phyloP scores from a whole-genome alignment of 1,284 basidiomycete genomes.

The Trametes polyzona region DNA sequence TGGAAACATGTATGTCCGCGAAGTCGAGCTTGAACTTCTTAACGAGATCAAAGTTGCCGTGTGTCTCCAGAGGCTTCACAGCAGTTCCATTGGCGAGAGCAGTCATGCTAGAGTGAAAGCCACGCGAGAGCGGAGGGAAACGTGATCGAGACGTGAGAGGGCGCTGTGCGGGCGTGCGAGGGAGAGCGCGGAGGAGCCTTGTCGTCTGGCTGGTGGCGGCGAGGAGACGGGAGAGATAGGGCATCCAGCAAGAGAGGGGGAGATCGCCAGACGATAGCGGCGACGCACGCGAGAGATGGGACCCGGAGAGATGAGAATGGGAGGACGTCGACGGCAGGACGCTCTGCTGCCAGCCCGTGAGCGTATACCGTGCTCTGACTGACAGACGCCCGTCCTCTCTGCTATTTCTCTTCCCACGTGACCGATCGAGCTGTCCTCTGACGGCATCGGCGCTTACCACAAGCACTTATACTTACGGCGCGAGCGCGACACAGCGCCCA shows the following conservation, averaged over 20 bases:
- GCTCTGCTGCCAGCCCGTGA: not conserved
- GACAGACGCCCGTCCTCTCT: not conserved
- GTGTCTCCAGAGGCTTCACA: conserved; percentile 37
- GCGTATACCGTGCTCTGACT: not conserved
- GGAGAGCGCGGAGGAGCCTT: conserved; percentile 20
- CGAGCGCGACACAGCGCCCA: not conserved
- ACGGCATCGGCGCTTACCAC: conserved; percentile 3
- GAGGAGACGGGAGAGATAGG: conserved; percentile 24
- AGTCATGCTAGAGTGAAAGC: conserved; percentile 30
- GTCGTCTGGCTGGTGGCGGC: conserved; percentile 22
- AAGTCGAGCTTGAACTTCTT: conserved; percentile 73
- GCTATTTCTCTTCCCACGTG: conserved; percentile 5
- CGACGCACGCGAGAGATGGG: not conserved
- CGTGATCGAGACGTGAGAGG: conserved; percentile 8
- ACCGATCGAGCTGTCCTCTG: not conserved
- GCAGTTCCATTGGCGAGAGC: conserved; percentile 15
- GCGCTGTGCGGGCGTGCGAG: conserved; percentile 10
- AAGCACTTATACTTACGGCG: not conserved
- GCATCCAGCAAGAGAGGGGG: conserved; percentile 26
- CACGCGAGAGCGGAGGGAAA: conserved; percentile 2
- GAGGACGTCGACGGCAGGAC: not conserved
- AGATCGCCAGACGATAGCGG: conserved; percentile 11
- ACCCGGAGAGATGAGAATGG: conserved; percentile 3
- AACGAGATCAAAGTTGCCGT: conserved; percentile 82
- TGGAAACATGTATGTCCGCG: conserved; percentile 78